These are phyloP conservation scores for Fallopia convolvulus DNA, from an alignment of 148 eudicot genomes.

Conservation along the genomic window DNA sequence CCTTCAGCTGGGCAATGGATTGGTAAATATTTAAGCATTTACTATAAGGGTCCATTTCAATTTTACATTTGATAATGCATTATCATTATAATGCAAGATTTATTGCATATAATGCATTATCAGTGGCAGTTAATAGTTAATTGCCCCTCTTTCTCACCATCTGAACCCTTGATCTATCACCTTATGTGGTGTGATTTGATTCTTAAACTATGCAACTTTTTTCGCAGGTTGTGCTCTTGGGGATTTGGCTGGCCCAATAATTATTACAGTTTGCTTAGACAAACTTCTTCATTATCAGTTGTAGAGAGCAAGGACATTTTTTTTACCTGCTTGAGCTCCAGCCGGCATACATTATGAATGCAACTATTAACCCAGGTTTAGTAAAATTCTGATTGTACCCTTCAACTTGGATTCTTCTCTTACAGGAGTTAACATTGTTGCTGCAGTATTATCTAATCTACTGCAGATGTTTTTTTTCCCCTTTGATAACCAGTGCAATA, in stretches of 20 bases:
- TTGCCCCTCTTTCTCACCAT: background rate
- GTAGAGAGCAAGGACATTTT: conserved; percentile 9
- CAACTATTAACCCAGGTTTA: no score
- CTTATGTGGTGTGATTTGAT: background rate
- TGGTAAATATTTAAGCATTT: conserved; percentile 42
- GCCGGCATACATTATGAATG: background rate
- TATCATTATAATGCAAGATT: no score
- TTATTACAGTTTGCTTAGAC: conserved; percentile 50
- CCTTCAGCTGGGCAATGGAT: conserved; percentile 86
- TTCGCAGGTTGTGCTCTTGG: conserved; percentile 73
- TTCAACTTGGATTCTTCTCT: background rate
- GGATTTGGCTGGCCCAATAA: conserved; percentile 68
- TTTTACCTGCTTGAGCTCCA: background rate
- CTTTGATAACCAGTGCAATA: background rate
- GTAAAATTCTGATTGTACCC: background rate
- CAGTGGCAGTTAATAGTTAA: no score
- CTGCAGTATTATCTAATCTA: background rate
- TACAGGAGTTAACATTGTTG: background rate
- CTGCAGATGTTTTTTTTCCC: background rate
- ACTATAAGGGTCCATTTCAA: no score
- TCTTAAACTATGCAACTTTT: background rate
- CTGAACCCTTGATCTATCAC: background rate
- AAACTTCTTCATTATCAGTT: conserved; percentile 30
- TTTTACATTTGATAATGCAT: no score
- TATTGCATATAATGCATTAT: no score